Percentiles rank a stretch among this genome's conserved stretches.
These are phyloP conservation scores for Pseudonitzschia pungens DNA, from an alignment of 108 stramenopile species.

Conservation along the genomic window DNA sequence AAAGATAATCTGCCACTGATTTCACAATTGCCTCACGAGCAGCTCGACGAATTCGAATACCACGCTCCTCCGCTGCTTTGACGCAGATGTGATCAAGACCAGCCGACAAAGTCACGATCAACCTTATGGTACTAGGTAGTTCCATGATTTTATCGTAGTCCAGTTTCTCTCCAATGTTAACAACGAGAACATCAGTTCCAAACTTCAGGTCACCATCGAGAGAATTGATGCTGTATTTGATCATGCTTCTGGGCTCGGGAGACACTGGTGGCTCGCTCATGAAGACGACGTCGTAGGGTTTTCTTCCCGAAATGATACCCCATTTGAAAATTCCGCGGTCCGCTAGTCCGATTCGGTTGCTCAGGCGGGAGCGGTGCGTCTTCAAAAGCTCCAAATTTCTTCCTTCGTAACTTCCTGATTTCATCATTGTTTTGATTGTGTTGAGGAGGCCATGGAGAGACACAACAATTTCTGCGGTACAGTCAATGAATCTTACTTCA, in stretches of 20 bases:
- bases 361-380: slow-evolving; percentile 44
- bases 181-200: slow-evolving; percentile 48
- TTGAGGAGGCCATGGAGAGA: slow-evolving; percentile 54
- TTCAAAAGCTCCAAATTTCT: slow-evolving; percentile 32
- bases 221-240: slow-evolving; percentile 35
- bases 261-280: slow-evolving; percentile 42
- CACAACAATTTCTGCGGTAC: slow-evolving; percentile 49
- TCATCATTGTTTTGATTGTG: slow-evolving; percentile 47
- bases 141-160: slow-evolving; percentile 38
- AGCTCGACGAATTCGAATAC: slow-evolving; percentile 51
- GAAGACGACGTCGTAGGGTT: slow-evolving; percentile 44
- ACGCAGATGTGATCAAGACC: slow-evolving; percentile 66
- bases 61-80: slow-evolving; percentile 40
- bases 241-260: slow-evolving; percentile 24
- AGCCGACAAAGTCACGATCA: slow-evolving; percentile 59
- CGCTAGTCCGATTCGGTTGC: slow-evolving; percentile 46
- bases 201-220: slow-evolving; percentile 25
- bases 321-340: slow-evolving; percentile 64
- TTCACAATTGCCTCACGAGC: slow-evolving; percentile 52
- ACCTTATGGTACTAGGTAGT: slow-evolving; percentile 42
- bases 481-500: slow-evolving; percentile 54
- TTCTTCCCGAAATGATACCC: slow-evolving; percentile 57
- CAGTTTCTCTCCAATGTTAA: slow-evolving; percentile 53
- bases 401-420: slow-evolving; percentile 32
- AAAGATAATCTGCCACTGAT: slow-evolving; percentile 50